Evolutionary conservation across 2,329 filamentous ascomycete genomes (phyloP).

Genomic region (Trichoderma sp.): DNA sequence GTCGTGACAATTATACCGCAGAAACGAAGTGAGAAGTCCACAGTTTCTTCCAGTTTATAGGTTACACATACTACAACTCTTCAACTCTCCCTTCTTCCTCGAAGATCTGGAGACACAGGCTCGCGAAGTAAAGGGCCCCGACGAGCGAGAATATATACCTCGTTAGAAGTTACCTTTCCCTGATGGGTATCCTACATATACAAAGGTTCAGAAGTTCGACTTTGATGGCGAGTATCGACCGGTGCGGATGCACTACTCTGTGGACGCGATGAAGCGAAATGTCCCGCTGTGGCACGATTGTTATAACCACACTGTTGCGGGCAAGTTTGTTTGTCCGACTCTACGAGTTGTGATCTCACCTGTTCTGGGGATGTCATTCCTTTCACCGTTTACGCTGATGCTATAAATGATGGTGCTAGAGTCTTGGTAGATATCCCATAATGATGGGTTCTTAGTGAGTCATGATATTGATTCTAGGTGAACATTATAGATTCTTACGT

Average conservation of each 20-base stretch:
- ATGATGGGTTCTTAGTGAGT: too few relatives aligned
- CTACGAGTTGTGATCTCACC: constrained; percentile 2
- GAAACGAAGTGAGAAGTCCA: background rate
- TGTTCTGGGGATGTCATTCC: background rate
- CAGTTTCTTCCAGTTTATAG: background rate
- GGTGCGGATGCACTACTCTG: background rate
- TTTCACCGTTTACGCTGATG: constrained; percentile 1
- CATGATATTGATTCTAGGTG: too few relatives aligned
- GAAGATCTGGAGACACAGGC: background rate
- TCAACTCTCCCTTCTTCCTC: background rate
- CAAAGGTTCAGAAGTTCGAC: background rate
- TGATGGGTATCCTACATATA: background rate
- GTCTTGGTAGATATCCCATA: too few relatives aligned
- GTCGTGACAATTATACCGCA: background rate
- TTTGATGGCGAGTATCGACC: background rate
- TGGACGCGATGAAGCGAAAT: background rate
- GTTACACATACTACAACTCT: constrained; percentile 4
- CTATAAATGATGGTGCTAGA: too few relatives aligned
- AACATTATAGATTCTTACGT: too few relatives aligned
- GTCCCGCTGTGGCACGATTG: background rate
- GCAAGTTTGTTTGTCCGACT: background rate
- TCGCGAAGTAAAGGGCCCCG: background rate
- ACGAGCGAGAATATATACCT: background rate
- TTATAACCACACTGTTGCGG: background rate
- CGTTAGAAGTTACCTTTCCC: background rate